Evolutionary conservation across 139 green algal species (phyloP).

Genomic region (Chlorella vulgaris): DNA sequence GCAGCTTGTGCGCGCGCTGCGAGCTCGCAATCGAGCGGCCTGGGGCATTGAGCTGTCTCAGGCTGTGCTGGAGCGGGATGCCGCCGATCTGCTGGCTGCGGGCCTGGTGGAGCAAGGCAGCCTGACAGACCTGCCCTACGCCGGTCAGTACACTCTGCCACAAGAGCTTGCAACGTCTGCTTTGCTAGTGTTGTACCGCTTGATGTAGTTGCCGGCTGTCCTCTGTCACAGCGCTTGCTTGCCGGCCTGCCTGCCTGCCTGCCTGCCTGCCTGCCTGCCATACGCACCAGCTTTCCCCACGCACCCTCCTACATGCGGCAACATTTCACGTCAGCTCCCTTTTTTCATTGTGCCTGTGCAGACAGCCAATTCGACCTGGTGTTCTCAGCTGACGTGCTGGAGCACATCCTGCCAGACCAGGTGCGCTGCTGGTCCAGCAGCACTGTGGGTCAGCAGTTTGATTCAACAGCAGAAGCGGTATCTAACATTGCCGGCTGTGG

Average conservation of each 20-base stretch:
- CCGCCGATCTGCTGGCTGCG: conserved; percentile 19
- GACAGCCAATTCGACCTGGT: conserved; percentile 25
- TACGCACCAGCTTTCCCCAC: neutral
- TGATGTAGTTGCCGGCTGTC: no score
- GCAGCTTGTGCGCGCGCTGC: conserved; percentile 5
- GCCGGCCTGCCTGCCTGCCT: no score
- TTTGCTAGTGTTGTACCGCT: no score
- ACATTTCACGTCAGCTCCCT: no score
- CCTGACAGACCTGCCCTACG: conserved; percentile 19
- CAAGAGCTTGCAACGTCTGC: no score
- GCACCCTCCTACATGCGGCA: neutral
- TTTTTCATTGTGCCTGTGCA: neutral
- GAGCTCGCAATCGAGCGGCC: neutral
- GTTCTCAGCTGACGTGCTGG: conserved; percentile 17
- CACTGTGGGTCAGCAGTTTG: no score
- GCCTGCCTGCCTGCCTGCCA: no score
- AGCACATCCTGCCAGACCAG: conserved; percentile 25
- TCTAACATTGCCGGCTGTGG: no score
- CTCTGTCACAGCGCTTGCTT: no score
- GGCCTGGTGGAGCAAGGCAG: conserved; percentile 17
- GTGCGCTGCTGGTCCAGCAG: no score
- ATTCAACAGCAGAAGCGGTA: no score
- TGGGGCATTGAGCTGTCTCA: conserved; percentile 23
- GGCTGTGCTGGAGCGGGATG: conserved; percentile 15
- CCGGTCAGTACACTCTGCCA: neutral